phyloP scores from a whole-genome alignment of 1,139 yeast species.

The Blastobotrys serpentis region DNA sequence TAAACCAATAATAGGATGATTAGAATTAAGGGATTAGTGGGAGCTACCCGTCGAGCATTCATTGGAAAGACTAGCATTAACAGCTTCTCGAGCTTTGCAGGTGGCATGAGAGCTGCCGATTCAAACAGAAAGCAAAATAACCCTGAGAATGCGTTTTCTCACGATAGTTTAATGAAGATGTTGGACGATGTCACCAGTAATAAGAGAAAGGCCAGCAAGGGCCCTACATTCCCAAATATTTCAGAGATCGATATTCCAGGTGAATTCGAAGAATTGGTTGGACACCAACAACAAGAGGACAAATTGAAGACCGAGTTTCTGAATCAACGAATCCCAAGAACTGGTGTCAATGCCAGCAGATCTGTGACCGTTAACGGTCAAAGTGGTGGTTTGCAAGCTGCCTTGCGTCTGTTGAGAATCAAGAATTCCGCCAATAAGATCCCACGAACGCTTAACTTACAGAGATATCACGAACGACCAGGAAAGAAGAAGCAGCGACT shows the following conservation, averaged over 20 bases:
- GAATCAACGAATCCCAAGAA: constrained; percentile 29
- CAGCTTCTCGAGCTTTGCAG: neutral
- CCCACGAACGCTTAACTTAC: constrained; percentile 31
- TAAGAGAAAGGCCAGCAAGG: neutral
- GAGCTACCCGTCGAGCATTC: constrained; percentile 3
- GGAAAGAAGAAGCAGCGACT: constrained; percentile 38
- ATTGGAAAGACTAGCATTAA: neutral
- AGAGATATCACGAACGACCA: constrained; percentile 38
- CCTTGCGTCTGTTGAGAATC: constrained; percentile 32
- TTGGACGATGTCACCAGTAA: constrained; percentile 1
- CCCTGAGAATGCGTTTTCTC: neutral
- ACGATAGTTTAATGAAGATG: constrained; percentile 1
- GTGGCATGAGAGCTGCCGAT: neutral
- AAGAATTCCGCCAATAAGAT: constrained; percentile 35
- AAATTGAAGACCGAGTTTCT: constrained; percentile 6
- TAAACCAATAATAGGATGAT: no score
- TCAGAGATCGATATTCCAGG: constrained; percentile 1
- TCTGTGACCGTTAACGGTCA: constrained; percentile 31
- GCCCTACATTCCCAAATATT: constrained; percentile 3
- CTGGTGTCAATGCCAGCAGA: constrained; percentile 40
- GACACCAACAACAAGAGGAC: constrained; percentile 5
- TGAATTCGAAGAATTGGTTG: constrained; percentile 9
- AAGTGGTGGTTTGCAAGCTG: constrained; percentile 26
- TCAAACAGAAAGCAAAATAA: neutral
- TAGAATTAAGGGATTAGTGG: neutral